Conservation (phyloP, 371 early-diverging fungal species). For the Syncephalis plumigaleata region DNA sequence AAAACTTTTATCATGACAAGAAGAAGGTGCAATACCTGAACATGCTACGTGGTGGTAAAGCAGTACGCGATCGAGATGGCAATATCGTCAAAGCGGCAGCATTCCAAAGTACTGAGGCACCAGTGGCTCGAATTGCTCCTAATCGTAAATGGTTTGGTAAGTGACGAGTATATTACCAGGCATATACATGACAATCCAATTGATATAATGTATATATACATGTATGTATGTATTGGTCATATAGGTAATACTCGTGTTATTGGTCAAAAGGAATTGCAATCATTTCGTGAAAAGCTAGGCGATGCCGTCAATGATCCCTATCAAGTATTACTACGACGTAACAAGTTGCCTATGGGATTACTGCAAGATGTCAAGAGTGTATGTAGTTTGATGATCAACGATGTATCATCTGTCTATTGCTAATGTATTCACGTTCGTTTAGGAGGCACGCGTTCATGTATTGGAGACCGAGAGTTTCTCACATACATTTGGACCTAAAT, state of each 20-base stretch:
- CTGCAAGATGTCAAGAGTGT: slow-evolving; percentile 70
- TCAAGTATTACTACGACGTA: slow-evolving; percentile 86
- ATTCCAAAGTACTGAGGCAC: slow-evolving; percentile 72
- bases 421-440: slow-evolving; percentile 32
- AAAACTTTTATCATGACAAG: slow-evolving; percentile 94
- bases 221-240: slow-evolving; percentile 1
- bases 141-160: slow-evolving; percentile 95
- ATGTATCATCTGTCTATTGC: slow-evolving; percentile 4
- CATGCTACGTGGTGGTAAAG: slow-evolving; percentile 83
- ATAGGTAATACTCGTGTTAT: slow-evolving; percentile 85
- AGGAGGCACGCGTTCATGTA: slow-evolving; percentile 64
- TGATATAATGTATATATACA: no score
- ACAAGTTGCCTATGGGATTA: slow-evolving; percentile 95
- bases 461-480: slow-evolving; percentile 85
- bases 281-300: slow-evolving; percentile 82
- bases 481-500: slow-evolving; percentile 81
- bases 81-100: slow-evolving; percentile 88
- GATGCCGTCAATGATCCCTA: slow-evolving; percentile 87
- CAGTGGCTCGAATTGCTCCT: slow-evolving; percentile 78
- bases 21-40: slow-evolving; percentile 80
- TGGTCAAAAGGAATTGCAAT: slow-evolving; percentile 78
- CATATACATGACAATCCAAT: no score
- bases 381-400: background rate
- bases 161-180: slow-evolving; percentile 4
- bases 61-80: slow-evolving; percentile 77